Percentiles rank a stretch among this genome's conserved stretches.
Evolutionary conservation across 179 eudicot species (phyloP).

Genomic region (Silene noctiflora): DNA sequence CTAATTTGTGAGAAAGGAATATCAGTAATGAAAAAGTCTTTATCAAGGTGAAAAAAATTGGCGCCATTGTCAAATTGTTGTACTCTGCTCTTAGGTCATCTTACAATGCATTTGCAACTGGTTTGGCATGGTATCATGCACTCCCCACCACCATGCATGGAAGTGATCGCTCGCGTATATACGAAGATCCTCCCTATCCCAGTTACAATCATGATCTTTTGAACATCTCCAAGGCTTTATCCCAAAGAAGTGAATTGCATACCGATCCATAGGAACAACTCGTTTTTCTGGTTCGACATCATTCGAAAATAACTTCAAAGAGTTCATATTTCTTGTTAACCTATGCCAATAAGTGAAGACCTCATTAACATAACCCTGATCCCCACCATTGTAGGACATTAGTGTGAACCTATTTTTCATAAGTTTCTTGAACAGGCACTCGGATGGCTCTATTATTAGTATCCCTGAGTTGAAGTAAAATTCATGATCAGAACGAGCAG

Average conservation of each 20-base stretch:
- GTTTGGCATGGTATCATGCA: conserved; percentile 49
- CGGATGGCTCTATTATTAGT: conserved; percentile 68
- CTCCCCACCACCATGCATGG: conserved; percentile 53
- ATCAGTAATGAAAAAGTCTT: too few species aligned
- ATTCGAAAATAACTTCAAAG: conserved; percentile 33
- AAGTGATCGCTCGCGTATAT: conserved; percentile 48
- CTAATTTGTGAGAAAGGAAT: too few species aligned
- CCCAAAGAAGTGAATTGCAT: conserved; percentile 59
- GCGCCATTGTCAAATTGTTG: too few species aligned
- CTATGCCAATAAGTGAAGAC: conserved; percentile 74
- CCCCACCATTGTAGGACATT: conserved; percentile 65
- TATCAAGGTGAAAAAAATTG: too few species aligned
- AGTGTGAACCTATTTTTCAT: conserved; percentile 38
- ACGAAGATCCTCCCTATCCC: conserved; percentile 37
- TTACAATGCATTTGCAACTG: conserved; percentile 42
- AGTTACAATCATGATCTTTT: conserved; percentile 62
- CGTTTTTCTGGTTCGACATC: not conserved
- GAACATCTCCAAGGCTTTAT: conserved; percentile 72
- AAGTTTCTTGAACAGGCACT: conserved; percentile 45
- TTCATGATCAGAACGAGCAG: conserved; percentile 42
- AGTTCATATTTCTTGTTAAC: conserved; percentile 34
- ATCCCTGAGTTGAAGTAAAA: conserved; percentile 66
- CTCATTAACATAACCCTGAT: conserved; percentile 72
- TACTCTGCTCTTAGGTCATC: too few species aligned
- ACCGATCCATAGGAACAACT: conserved; percentile 26